Conservation (phyloP, 129 eudicot species). For the Deinandra increscens region DNA sequence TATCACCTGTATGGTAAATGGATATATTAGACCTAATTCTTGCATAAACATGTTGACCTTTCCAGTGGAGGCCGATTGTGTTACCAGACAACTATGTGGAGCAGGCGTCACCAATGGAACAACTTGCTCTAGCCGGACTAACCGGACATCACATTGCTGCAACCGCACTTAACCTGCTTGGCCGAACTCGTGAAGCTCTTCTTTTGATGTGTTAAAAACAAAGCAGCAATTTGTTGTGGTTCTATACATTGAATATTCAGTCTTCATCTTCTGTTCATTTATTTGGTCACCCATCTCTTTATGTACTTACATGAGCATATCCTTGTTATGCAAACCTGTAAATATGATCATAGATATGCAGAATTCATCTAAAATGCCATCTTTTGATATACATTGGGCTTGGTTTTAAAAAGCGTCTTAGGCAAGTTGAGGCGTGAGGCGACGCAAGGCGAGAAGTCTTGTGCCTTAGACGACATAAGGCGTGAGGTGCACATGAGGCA, state of each 20-base stretch:
- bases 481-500: no score
- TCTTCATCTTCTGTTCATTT: slow-evolving; percentile 8
- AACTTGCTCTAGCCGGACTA: slow-evolving; percentile 79
- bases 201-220: slow-evolving; percentile 58
- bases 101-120: slow-evolving; percentile 77
- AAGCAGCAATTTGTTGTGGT: not conserved
- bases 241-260: slow-evolving; percentile 1
- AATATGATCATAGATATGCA: slow-evolving; percentile 18
- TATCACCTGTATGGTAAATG: not conserved
- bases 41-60: not conserved
- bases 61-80: slow-evolving; percentile 94
- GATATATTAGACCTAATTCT: not conserved
- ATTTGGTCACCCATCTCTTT: slow-evolving; percentile 6
- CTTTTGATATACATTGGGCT: no score
- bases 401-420: no score
- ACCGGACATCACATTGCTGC: slow-evolving; percentile 96
- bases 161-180: slow-evolving; percentile 79
- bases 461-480: no score
- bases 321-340: slow-evolving; percentile 1
- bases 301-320: slow-evolving; percentile 2
- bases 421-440: no score
- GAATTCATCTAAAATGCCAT: no score
- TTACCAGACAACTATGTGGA: slow-evolving; percentile 88
- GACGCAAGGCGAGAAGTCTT: no score
- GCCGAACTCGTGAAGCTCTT: slow-evolving; percentile 95